These are phyloP conservation scores for Amphicarpaea edgeworthii DNA, from an alignment of 306 rosid species.

Conservation along the genomic window DNA sequence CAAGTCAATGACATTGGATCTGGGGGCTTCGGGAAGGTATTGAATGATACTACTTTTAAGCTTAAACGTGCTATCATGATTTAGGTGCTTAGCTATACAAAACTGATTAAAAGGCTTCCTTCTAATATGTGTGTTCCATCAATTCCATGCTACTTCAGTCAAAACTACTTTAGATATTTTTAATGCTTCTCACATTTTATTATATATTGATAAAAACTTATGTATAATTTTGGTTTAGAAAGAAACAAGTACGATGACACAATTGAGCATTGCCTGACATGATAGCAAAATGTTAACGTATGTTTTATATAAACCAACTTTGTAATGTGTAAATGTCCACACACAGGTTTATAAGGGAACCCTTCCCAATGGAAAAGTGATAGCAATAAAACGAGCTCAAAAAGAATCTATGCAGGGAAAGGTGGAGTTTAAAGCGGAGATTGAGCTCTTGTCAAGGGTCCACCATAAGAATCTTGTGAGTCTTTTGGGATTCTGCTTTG, in stretches of 20 bases:
- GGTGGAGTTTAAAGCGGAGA: conserved; percentile 66
- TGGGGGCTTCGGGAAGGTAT: conserved; percentile 76
- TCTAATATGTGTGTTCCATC: neutral
- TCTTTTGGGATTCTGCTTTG: conserved; percentile 74
- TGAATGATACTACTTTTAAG: neutral
- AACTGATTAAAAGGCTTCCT: neutral
- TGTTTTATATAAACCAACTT: no score
- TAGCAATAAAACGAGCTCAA: conserved; percentile 69
- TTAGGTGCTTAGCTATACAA: conserved; percentile 7
- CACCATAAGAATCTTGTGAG: conserved; percentile 74
- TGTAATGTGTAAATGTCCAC: conserved; percentile 30
- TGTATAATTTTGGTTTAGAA: neutral
- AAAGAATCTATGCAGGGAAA: conserved; percentile 66
- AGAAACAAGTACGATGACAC: conserved; percentile 1
- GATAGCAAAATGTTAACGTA: no score
- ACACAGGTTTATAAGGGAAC: conserved; percentile 66
- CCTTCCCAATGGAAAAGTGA: conserved; percentile 60
- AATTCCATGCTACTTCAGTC: neutral
- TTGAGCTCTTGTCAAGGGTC: conserved; percentile 78
- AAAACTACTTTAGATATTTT: neutral
- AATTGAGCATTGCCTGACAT: neutral
- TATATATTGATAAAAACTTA: neutral
- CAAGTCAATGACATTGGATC: conserved; percentile 59
- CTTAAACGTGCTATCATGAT: conserved; percentile 1
- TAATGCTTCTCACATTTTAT: neutral